Evolutionary conservation across 257 asterid genomes (phyloP).

Genomic region (Solanum phureja): DNA sequence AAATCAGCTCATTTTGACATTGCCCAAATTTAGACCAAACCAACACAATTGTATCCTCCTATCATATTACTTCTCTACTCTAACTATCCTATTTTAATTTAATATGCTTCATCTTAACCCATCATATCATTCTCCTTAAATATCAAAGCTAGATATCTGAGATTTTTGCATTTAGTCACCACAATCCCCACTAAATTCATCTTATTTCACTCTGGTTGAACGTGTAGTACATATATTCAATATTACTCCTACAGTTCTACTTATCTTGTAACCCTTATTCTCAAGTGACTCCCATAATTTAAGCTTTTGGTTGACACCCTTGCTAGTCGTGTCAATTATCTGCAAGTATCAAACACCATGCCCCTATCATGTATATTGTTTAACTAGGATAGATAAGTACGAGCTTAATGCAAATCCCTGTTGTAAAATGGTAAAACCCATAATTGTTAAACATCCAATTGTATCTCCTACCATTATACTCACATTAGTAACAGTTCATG

Average conservation of each 20-base stretch:
- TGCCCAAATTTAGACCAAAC: neutral
- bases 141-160: neutral
- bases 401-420: neutral
- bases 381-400: neutral
- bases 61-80: neutral
- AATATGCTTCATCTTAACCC: neutral
- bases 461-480: neutral
- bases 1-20: neutral
- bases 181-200: neutral
- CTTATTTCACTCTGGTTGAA: neutral
- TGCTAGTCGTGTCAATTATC: neutral
- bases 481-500: neutral
- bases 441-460: neutral
- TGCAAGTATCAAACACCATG: neutral
- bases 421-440: neutral
- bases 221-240: neutral
- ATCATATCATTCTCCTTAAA: neutral
- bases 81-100: neutral
- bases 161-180: neutral
- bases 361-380: neutral
- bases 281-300: neutral
- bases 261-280: neutral
- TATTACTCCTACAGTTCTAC: neutral
- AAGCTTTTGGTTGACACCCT: neutral
- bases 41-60: neutral